Base-by-base conservation (phyloP, 2,329 filamentous ascomycete genomes). In the Graphilbum sp. region DNA sequence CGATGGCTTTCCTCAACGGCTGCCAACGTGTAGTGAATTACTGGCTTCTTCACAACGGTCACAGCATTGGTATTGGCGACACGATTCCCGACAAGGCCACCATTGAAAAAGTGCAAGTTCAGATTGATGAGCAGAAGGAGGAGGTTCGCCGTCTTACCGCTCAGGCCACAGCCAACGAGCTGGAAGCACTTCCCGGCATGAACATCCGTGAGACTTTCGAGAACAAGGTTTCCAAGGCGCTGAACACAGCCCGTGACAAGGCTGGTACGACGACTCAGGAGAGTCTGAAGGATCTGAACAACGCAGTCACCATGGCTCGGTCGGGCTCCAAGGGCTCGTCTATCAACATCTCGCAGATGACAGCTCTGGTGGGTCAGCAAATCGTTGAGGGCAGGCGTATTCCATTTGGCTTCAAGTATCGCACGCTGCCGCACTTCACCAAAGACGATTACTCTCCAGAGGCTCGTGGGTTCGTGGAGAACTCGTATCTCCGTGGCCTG, bases 331-430 rank as follows among this genome's bases (percentile, higher is more conserved):
- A 99, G 67, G 90, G 90, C 56, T 96, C 90, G 3, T 88, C 85
- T 12, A 96, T 98, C 67, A 99, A 99, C 58, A 96, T 99, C 50
- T 95, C 92, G 15, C 90, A 99, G 61, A 98, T 99, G 90, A 92
- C 87, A 45, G 90, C 90, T 20, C 73, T 96, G 46, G 92, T 99
- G 43, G 90, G 92, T 47, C 90, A 98, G 57, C 92, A 98, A 57
- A 93, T 92, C 46, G 86, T 98, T 9, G 90, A 98, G 63, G 92
- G 90, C 52, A 94, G 94, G 62, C 90, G 90, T 66, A 94, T 98
- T 64, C 90, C 90, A 1, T 98, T 95, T 53, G 90, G 92, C 18
- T 98, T 98, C 75, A 95, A 96, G 57, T 96, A 98, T 57, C 79
- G 90, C 37, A 94, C 90, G 0, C 64, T 98, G 42, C 90, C 90